phyloP scores from a whole-genome alignment of 768 basidiomycete genomes.

The Collybia nuda region DNA sequence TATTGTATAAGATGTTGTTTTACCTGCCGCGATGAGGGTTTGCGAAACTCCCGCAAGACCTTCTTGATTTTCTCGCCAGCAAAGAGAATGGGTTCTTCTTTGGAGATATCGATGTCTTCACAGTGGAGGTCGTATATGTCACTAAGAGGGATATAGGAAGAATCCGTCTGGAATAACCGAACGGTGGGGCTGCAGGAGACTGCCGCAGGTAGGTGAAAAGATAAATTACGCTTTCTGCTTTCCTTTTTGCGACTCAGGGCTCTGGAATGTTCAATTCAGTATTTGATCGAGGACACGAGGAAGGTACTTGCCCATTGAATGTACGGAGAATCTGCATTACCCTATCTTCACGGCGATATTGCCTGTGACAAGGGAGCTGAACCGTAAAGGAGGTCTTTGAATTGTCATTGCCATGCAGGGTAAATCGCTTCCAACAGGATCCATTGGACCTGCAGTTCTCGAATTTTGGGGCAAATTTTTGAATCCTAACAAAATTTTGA shows the following conservation, averaged over 20 bases:
- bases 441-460: constrained; percentile 89
- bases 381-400: constrained; percentile 88
- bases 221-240: constrained; percentile 85
- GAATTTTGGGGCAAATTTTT: constrained; percentile 86
- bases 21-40: constrained; percentile 45
- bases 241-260: constrained; percentile 88
- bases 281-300: not conserved
- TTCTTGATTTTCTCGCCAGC: constrained; percentile 83
- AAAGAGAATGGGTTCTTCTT: constrained; percentile 87
- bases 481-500: constrained; percentile 86
- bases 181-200: constrained; percentile 82
- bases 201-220: constrained; percentile 88
- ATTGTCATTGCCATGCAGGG: constrained; percentile 87
- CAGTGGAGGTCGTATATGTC: constrained; percentile 95
- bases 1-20: not conserved
- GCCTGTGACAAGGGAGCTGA: constrained; percentile 83
- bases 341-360: constrained; percentile 89
- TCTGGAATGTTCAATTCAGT: constrained; percentile 36
- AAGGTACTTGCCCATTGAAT: constrained; percentile 76
- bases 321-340: constrained; percentile 92
- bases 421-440: constrained; percentile 86
- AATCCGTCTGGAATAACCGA: constrained; percentile 88
- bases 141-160: constrained; percentile 85
- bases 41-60: constrained; percentile 61
- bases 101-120: constrained; percentile 65